Evolutionary conservation across 768 basidiomycete genomes (phyloP).

Genomic region (Trametes meyenii): DNA sequence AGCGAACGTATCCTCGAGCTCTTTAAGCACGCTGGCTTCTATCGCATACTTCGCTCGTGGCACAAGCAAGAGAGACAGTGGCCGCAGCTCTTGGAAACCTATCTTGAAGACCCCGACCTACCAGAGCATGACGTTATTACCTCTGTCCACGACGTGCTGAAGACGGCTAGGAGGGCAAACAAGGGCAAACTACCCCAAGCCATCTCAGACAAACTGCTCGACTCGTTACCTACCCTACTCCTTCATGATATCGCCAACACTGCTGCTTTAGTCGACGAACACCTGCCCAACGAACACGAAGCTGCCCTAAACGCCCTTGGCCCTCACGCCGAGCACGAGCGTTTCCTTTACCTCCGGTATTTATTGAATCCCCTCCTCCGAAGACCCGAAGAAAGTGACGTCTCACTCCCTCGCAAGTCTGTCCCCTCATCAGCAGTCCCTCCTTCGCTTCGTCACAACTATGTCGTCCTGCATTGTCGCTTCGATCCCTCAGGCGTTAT

Average conservation of each 20-base stretch:
- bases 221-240: constrained; percentile 68
- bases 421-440: constrained; percentile 50
- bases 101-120: constrained; percentile 73
- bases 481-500: constrained; percentile 69
- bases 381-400: constrained; percentile 45
- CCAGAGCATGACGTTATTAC: constrained; percentile 61
- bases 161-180: constrained; percentile 46
- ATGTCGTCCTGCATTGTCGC: constrained; percentile 74
- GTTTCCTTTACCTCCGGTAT: constrained; percentile 76
- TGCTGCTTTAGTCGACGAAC: constrained; percentile 70
- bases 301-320: constrained; percentile 57
- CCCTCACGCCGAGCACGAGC: constrained; percentile 49
- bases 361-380: constrained; percentile 59
- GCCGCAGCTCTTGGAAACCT: constrained; percentile 72
- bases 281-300: constrained; percentile 67
- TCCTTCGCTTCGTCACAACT: constrained; percentile 55
- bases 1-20: constrained; percentile 63
- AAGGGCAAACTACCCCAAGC: constrained; percentile 58
- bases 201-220: constrained; percentile 53
- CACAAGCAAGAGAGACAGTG: constrained; percentile 77
- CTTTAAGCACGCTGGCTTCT: constrained; percentile 87
- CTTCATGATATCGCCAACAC: constrained; percentile 62
- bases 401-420: constrained; percentile 27
- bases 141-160: constrained; percentile 66
- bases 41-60: constrained; percentile 83